These are phyloP conservation scores for Puccinia coronata DNA, from an alignment of 1,284 basidiomycete genomes.

Conservation along the genomic window DNA sequence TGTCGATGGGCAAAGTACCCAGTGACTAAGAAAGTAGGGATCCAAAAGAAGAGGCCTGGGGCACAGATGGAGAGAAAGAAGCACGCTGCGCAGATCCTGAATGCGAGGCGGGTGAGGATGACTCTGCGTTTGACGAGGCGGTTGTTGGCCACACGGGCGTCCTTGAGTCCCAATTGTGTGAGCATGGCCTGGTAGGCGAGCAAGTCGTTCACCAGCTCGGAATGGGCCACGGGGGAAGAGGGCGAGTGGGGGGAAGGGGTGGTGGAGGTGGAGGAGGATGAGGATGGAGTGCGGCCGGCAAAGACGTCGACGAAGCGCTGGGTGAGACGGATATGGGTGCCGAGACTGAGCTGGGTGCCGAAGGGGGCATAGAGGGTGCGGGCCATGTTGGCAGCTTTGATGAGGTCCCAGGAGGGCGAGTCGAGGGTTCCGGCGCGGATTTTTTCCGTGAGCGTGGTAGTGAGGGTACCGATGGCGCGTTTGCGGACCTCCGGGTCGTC, in stretches of 20 bases:
- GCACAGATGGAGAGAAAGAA: slow-evolving; percentile 71
- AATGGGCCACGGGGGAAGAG: neutral
- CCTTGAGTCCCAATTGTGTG: slow-evolving; percentile 52
- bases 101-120: slow-evolving; percentile 67
- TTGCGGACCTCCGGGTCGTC: slow-evolving; percentile 40
- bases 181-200: slow-evolving; percentile 61
- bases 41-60: slow-evolving; percentile 78
- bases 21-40: slow-evolving; percentile 71
- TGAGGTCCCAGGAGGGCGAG: slow-evolving; percentile 75
- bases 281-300: slow-evolving; percentile 60
- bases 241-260: neutral
- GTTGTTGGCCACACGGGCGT: slow-evolving; percentile 41
- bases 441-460: slow-evolving; percentile 54
- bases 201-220: slow-evolving; percentile 72
- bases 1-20: slow-evolving; percentile 64
- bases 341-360: slow-evolving; percentile 73
- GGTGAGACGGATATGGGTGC: slow-evolving; percentile 52
- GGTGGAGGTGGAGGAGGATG: slow-evolving; percentile 60
- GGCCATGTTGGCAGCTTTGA: slow-evolving; percentile 73
- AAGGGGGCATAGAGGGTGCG: slow-evolving; percentile 76
- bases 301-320: slow-evolving; percentile 71
- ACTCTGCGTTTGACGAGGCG: slow-evolving; percentile 63
- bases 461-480: neutral
- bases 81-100: slow-evolving; percentile 68
- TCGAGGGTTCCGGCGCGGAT: slow-evolving; percentile 76